Percentiles rank a stretch among this genome's conserved stretches.
phyloP scores from a whole-genome alignment of 2,329 filamentous ascomycete species.

The Xylariaceae sp. region DNA sequence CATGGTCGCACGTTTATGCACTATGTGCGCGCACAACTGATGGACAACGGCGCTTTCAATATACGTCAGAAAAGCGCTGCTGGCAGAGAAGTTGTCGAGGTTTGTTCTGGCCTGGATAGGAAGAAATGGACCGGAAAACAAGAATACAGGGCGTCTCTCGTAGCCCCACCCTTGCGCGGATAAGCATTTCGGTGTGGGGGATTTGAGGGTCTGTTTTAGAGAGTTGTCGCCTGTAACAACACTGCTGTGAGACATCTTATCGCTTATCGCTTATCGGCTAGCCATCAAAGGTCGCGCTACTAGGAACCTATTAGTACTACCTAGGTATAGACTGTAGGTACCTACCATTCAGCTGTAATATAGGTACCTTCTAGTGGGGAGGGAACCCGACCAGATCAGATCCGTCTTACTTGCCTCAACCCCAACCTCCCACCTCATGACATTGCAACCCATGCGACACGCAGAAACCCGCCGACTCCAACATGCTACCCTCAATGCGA shows the following conservation, averaged over 20 bases:
- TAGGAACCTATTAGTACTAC: background rate
- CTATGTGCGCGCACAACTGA: constrained; percentile 3
- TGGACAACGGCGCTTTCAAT: background rate
- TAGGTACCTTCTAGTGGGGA: no score
- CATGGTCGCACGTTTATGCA: constrained; percentile 19
- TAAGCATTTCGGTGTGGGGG: constrained; percentile 21
- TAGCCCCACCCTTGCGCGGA: constrained; percentile 15
- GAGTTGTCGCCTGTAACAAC: background rate
- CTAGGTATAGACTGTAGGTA: no score
- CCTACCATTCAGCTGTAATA: no score
- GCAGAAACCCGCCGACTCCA: constrained; percentile 10
- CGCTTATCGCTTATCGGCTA: constrained; percentile 3
- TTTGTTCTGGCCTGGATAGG: no score
- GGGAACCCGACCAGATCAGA: no score
- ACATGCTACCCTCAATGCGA: background rate
- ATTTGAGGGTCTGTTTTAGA: background rate
- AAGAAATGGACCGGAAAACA: no score
- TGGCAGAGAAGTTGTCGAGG: constrained; percentile 4
- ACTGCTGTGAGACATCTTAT: background rate
- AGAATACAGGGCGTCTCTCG: no score
- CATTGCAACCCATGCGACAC: background rate
- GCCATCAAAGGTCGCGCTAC: background rate
- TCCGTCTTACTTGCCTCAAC: no score
- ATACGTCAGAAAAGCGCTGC: background rate
- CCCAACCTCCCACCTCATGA: no score